Evolutionary conservation across 192 early-diverging fungal species (phyloP), one percentile per base, ranked within the genome.

Genomic region (Gigaspora rosea): DNA sequence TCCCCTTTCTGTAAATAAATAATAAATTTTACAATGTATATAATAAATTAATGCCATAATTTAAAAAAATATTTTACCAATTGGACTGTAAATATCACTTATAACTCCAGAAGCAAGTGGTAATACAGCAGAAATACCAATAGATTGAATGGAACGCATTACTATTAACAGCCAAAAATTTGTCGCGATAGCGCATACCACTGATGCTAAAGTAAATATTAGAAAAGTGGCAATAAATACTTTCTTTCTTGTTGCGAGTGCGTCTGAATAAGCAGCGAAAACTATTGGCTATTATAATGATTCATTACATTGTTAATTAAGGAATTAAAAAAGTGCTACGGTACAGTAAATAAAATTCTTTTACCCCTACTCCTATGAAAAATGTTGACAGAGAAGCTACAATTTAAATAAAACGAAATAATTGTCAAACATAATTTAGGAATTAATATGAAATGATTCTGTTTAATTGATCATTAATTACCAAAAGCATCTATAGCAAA

Each of bases 81-180:
- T 7, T 51, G 27, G 5, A 32, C 8, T 7, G 27, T 76, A 85
- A 54, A 85, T 61, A 56, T 85, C 83, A 35, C 81, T 82, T 1
- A 85, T 71, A 48, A 80, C 79, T 2, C 83, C 83, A 12, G 80
- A 80, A 20, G 81, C 79, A 47, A 85, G 78, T 2, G 74, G 67
- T 12, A 79, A 49, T 2, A 79, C 80, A 7, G 83, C 78, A 18
- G 76, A 78, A 5, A 78, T 27, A 20, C 83, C 80, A 52, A 73
- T 79, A 4, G 83, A 79, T 63, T 85, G 83, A 36, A 85, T 75
- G 15, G 71, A 70, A 32, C 83, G 78, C 77, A 78, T 80, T 50
- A 79, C 47, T 20, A 82, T 76, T 67, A 84, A 78, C 41, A 84
- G 50, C 83, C 83, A 84, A 59, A 81, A 59, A 62, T 80, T 84